phyloP scores from a whole-genome alignment of 257 asterid species.

The Scutellaria minor region DNA sequence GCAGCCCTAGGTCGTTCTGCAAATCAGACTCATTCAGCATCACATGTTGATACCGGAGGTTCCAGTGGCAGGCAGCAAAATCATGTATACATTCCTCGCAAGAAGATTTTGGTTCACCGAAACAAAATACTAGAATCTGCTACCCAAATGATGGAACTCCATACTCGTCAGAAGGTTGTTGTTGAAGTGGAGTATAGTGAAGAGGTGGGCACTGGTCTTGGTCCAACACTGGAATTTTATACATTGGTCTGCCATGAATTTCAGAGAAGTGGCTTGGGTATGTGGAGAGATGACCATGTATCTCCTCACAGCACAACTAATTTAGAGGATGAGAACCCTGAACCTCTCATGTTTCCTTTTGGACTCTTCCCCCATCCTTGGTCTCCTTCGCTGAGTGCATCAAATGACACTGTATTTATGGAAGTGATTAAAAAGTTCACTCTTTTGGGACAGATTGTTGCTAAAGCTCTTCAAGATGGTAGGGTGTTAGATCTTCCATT shows the following conservation, averaged over 20 bases:
- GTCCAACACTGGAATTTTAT: conserved; percentile 93
- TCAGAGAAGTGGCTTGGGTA: conserved; percentile 71
- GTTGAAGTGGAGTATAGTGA: conserved; percentile 90
- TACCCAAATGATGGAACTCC: conserved; percentile 71
- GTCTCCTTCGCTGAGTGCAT: conserved; percentile 51
- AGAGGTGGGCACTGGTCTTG: conserved; percentile 98
- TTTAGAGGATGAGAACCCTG: conserved; percentile 49
- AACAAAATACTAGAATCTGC: conserved; percentile 81
- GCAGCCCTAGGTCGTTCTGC: conserved; percentile 63
- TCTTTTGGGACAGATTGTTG: conserved; percentile 84
- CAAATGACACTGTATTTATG: conserved; percentile 47
- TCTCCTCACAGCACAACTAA: conserved; percentile 32
- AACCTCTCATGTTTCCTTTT: conserved; percentile 50
- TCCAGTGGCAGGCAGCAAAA: conserved; percentile 57
- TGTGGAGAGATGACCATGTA: conserved; percentile 87
- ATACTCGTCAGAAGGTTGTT: conserved; percentile 60
- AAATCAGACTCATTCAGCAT: conserved; percentile 42
- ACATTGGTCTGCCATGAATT: conserved; percentile 89
- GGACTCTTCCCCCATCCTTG: conserved; percentile 97
- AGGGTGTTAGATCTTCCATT: conserved; percentile 90
- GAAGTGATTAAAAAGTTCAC: conserved; percentile 66
- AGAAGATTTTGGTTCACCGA: conserved; percentile 79
- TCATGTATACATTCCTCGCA: conserved; percentile 54
- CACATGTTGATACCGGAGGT: conserved; percentile 46
- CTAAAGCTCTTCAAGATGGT: conserved; percentile 92